phyloP scores from a whole-genome alignment of 2,329 filamentous ascomycete genomes.

The Neodidymelliopsis sp. region DNA sequence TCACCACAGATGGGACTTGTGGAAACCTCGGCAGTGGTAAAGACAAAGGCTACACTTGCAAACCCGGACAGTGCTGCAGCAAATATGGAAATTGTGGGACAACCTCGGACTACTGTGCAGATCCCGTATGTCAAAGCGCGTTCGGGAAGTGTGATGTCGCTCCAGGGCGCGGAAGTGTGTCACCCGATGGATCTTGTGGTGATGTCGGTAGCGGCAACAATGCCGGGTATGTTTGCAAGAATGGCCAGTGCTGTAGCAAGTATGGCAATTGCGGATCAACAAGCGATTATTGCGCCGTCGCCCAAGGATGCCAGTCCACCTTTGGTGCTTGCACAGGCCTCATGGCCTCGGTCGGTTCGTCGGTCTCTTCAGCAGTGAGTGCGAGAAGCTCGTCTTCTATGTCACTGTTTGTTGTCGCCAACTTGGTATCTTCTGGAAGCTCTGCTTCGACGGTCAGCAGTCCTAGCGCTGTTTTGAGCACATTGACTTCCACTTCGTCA shows the following conservation, averaged over 20 bases:
- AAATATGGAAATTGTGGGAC: slow-evolving; percentile 7
- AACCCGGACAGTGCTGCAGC: background rate
- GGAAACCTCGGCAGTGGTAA: background rate
- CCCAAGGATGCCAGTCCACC: slow-evolving; percentile 26
- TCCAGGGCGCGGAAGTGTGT: background rate
- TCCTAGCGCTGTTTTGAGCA: too few relatives aligned
- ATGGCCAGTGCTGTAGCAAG: slow-evolving; percentile 6
- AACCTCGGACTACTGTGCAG: background rate
- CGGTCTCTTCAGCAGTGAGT: too few relatives aligned
- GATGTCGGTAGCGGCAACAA: background rate
- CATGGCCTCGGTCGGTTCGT: too few relatives aligned
- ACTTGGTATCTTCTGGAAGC: too few relatives aligned
- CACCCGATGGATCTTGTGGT: slow-evolving; percentile 3
- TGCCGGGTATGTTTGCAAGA: slow-evolving; percentile 1
- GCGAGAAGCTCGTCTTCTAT: too few relatives aligned
- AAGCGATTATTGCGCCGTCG: slow-evolving; percentile 25
- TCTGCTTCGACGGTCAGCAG: too few relatives aligned
- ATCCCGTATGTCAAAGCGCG: background rate
- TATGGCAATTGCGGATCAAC: slow-evolving; percentile 19
- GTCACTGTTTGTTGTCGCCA: too few relatives aligned
- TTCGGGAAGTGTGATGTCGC: slow-evolving; percentile 2
- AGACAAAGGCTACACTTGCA: slow-evolving; percentile 3
- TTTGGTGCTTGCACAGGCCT: slow-evolving; percentile 20
- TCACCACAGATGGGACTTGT: background rate
- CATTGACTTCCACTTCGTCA: too few relatives aligned